These are phyloP conservation scores for Calonectria leucothoes DNA, from an alignment of 2,329 filamentous ascomycete species.

Conservation along the genomic window DNA sequence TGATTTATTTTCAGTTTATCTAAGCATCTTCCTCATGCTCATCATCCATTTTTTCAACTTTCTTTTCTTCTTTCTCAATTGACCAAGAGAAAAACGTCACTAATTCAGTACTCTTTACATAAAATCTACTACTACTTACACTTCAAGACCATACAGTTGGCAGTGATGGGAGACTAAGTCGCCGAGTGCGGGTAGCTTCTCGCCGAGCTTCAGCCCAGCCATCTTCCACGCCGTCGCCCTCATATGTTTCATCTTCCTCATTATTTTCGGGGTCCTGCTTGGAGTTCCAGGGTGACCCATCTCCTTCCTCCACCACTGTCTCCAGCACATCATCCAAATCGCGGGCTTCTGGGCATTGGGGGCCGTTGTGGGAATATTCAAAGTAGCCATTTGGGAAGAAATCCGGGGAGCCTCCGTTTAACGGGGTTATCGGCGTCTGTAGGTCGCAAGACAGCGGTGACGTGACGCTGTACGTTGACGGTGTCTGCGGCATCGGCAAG, in stretches of 20 bases:
- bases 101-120: neutral
- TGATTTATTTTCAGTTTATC: slow-evolving; percentile 9
- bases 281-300: slow-evolving; percentile 24
- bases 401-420: slow-evolving; percentile 44
- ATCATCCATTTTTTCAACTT: neutral
- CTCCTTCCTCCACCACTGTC: slow-evolving; percentile 41
- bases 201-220: slow-evolving; percentile 6
- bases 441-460: slow-evolving; percentile 25
- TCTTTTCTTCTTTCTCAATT: no score
- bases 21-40: neutral
- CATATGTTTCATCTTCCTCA: neutral
- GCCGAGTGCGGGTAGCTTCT: slow-evolving; percentile 28
- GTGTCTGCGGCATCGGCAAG: slow-evolving; percentile 24
- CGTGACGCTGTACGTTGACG: slow-evolving; percentile 22
- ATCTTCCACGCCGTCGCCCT: neutral
- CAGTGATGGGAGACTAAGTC: slow-evolving; percentile 45
- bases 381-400: slow-evolving; percentile 47
- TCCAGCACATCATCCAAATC: slow-evolving; percentile 26
- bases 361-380: slow-evolving; percentile 4
- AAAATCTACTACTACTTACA: slow-evolving; percentile 12
- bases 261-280: slow-evolving; percentile 17
- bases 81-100: neutral
- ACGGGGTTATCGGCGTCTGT: slow-evolving; percentile 32
- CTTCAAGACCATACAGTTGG: slow-evolving; percentile 39
- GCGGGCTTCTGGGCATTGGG: neutral